These are phyloP conservation scores for Podila verticillata DNA, from an alignment of 192 early-diverging fungal genomes.

Conservation along the genomic window DNA sequence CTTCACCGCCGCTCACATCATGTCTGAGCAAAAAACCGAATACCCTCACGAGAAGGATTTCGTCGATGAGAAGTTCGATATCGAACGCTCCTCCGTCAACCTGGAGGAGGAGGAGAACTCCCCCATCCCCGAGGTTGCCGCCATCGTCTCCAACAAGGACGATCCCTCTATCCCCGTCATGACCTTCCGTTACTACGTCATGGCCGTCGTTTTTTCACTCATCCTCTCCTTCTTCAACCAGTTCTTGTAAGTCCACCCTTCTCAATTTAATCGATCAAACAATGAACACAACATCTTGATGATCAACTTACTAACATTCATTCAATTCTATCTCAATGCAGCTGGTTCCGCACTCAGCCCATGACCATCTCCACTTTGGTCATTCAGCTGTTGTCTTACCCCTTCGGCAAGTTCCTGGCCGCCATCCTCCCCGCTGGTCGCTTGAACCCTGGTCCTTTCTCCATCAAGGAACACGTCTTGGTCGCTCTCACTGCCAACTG, in stretches of 20 bases:
- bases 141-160: slow-evolving; percentile 16
- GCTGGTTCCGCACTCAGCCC: slow-evolving; percentile 24
- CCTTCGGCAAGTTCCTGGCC: slow-evolving; percentile 23
- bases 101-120: slow-evolving; percentile 14
- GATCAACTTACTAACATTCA: background rate
- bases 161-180: slow-evolving; percentile 53
- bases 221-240: slow-evolving; percentile 7
- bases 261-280: background rate
- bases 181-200: slow-evolving; percentile 55
- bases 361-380: slow-evolving; percentile 13
- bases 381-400: slow-evolving; percentile 24
- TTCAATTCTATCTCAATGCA: slow-evolving; percentile 1
- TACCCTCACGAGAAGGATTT: background rate
- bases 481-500: slow-evolving; percentile 61
- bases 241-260: background rate
- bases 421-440: slow-evolving; percentile 61
- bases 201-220: slow-evolving; percentile 30
- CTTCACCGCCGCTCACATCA: background rate
- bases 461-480: slow-evolving; percentile 70
- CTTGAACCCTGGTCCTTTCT: slow-evolving; percentile 51
- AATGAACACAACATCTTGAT: background rate
- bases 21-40: background rate
- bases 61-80: slow-evolving; percentile 1
- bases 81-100: slow-evolving; percentile 3
- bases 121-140: slow-evolving; percentile 11